A percentile compares a stretch with the other conserved stretches of the same genome.
Evolutionary conservation across 495 filamentous ascomycete genomes (phyloP).

Genomic region (Beverwykella pulmonaria): DNA sequence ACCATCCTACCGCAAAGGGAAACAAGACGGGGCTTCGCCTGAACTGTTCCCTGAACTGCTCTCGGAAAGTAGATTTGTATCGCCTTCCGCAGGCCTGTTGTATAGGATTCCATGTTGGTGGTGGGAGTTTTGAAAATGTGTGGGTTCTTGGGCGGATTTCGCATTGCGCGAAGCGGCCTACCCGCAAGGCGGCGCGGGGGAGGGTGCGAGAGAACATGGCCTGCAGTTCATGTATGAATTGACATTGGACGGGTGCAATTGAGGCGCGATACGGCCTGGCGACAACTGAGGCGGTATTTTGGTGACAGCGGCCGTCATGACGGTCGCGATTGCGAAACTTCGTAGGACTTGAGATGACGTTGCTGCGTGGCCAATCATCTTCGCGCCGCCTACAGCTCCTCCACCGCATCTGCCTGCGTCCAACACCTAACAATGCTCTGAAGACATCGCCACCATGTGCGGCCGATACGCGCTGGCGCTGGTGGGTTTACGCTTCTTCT

Average conservation of each 20-base stretch:
- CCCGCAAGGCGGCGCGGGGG: conserved; percentile 22
- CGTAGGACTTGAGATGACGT: not conserved
- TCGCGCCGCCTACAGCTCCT: conserved; percentile 4
- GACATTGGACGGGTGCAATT: conserved; percentile 1
- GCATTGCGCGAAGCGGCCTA: conserved; percentile 19
- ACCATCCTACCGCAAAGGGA: conserved; percentile 41
- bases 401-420: not conserved
- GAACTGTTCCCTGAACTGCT: conserved; percentile 22
- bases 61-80: conserved; percentile 13
- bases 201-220: conserved; percentile 31
- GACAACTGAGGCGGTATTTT: not conserved
- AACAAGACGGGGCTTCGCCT: conserved; percentile 38
- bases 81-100: conserved; percentile 19
- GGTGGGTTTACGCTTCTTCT: conserved; percentile 53
- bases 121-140: conserved; percentile 24
- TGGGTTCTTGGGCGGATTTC: conserved; percentile 23
- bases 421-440: conserved; percentile 28
- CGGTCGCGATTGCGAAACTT: not conserved
- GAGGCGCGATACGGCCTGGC: not conserved
- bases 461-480: conserved; percentile 81
- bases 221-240: not conserved
- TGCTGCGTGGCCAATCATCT: conserved; percentile 20
- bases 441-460: conserved; percentile 62
- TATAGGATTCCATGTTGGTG: conserved; percentile 22
- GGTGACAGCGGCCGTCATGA: not conserved